Conservation (phyloP, 2,329 filamentous ascomycete genomes). For the Pezicula rhizophila region DNA sequence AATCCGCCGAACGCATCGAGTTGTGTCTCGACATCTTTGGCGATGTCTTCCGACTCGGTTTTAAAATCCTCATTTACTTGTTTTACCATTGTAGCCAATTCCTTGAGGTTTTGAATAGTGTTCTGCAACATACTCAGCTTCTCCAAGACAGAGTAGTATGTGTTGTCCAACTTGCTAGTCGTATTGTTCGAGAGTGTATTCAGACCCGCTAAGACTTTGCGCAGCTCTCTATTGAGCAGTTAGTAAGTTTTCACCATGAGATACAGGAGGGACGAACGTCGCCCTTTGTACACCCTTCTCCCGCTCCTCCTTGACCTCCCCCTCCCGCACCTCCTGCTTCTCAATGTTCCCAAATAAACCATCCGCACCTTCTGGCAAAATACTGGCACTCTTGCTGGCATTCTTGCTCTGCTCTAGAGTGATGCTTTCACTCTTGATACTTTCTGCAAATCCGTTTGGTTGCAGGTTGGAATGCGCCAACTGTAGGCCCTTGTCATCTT, state of each 20-base stretch:
- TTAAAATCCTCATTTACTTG: slow-evolving; percentile 54
- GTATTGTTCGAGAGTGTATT: slow-evolving; percentile 54
- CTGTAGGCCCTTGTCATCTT: slow-evolving; percentile 25
- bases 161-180: slow-evolving; percentile 63
- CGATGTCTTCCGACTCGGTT: slow-evolving; percentile 51
- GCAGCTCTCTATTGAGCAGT: slow-evolving; percentile 38
- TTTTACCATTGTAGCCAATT: slow-evolving; percentile 57
- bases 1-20: slow-evolving; percentile 58
- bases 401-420: slow-evolving; percentile 39
- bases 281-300: slow-evolving; percentile 33
- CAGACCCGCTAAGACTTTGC: slow-evolving; percentile 47
- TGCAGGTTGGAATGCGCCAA: slow-evolving; percentile 7
- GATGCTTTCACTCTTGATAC: slow-evolving; percentile 31
- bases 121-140: slow-evolving; percentile 58
- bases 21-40: slow-evolving; percentile 46
- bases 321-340: slow-evolving; percentile 29
- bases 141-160: slow-evolving; percentile 68
- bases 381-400: slow-evolving; percentile 37
- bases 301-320: slow-evolving; percentile 35
- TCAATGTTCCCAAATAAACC: slow-evolving; percentile 6
- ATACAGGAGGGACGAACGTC: slow-evolving; percentile 30
- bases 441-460: slow-evolving; percentile 1
- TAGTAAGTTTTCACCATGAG: slow-evolving; percentile 3
- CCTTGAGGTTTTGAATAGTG: slow-evolving; percentile 58
- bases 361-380: slow-evolving; percentile 23